Evolutionary conservation across 306 rosid genomes (phyloP).

Genomic region (Arachis hypogaea): DNA sequence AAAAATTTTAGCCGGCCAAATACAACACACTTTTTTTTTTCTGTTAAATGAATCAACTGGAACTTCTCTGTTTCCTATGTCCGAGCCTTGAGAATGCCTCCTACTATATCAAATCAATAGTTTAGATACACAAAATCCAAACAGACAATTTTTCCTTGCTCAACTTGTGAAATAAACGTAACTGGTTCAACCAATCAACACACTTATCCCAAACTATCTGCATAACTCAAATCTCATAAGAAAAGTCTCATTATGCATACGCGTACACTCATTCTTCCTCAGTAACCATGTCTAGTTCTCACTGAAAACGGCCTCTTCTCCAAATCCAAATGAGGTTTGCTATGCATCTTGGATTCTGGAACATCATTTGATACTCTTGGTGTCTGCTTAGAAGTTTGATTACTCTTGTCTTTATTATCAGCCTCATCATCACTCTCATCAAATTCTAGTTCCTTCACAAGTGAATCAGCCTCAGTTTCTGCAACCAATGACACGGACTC

Average conservation of each 20-base stretch:
- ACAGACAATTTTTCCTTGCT: neutral
- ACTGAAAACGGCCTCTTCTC: constrained; percentile 60
- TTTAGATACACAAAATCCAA: constrained; percentile 13
- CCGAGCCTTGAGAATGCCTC: neutral
- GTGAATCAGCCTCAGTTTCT: constrained; percentile 34
- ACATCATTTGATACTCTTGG: constrained; percentile 35
- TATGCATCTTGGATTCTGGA: constrained; percentile 46
- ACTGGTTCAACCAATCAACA: constrained; percentile 23
- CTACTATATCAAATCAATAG: constrained; percentile 1
- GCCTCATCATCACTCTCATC: constrained; percentile 58
- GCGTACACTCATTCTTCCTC: constrained; percentile 15
- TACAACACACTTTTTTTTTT: too few species aligned
- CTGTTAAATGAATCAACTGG: neutral
- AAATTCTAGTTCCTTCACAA: constrained; percentile 49
- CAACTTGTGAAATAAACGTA: constrained; percentile 27
- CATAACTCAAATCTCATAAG: constrained; percentile 32
- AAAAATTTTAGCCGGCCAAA: too few species aligned
- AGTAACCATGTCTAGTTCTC: constrained; percentile 47
- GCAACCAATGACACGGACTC: constrained; percentile 23
- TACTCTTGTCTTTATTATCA: constrained; percentile 35
- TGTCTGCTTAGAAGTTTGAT: constrained; percentile 32
- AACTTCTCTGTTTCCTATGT: constrained; percentile 1
- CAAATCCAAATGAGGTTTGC: constrained; percentile 43
- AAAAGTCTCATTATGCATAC: constrained; percentile 23
- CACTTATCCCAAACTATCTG: constrained; percentile 10